Percentiles rank a stretch among this genome's conserved stretches.
Evolutionary conservation across 257 asterid genomes (phyloP).

Genomic region (Capsicum rhomboideum): DNA sequence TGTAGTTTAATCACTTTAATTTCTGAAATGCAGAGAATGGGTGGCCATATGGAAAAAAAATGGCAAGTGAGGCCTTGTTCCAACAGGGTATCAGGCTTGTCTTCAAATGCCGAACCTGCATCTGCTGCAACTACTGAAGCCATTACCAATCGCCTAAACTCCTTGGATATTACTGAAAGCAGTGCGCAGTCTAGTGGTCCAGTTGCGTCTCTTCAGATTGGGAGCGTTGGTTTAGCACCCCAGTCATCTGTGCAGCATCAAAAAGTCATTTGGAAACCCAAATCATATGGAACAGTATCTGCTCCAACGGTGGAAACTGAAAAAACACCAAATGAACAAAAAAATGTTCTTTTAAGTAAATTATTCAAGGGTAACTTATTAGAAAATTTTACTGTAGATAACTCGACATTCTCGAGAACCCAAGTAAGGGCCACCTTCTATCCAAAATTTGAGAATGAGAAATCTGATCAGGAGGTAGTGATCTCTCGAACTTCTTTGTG

Average conservation of each 20-base stretch:
- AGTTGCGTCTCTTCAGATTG: conserved; percentile 31
- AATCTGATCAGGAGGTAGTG: conserved; percentile 88
- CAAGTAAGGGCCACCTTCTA: conserved; percentile 93
- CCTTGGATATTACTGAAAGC: conserved; percentile 42
- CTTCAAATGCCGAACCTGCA: conserved; percentile 21
- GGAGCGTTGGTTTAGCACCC: conserved; percentile 24
- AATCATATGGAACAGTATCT: conserved; percentile 54
- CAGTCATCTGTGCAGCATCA: conserved; percentile 34
- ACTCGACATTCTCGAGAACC: conserved; percentile 54
- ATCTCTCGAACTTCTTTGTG: not conserved
- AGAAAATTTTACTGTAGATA: conserved; percentile 67
- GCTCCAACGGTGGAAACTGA: conserved; percentile 21
- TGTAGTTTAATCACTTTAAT: too few relatives aligned
- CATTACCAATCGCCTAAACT: conserved; percentile 24
- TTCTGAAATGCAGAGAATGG: conserved; percentile 39
- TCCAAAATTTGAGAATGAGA: conserved; percentile 97
- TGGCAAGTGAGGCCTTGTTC: conserved; percentile 48
- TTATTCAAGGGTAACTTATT: conserved; percentile 44
- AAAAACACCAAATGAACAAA: conserved; percentile 30
- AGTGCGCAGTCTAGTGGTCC: conserved; percentile 30
- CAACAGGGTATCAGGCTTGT: conserved; percentile 14
- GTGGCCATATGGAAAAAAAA: conserved; percentile 30
- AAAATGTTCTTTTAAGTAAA: conserved; percentile 38
- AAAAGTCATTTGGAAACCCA: conserved; percentile 52
- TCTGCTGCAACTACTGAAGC: conserved; percentile 36